A percentile compares a stretch with the other conserved stretches of the same genome.
Conservation (phyloP, 345 rosid genomes). For the Citrus inodora region DNA sequence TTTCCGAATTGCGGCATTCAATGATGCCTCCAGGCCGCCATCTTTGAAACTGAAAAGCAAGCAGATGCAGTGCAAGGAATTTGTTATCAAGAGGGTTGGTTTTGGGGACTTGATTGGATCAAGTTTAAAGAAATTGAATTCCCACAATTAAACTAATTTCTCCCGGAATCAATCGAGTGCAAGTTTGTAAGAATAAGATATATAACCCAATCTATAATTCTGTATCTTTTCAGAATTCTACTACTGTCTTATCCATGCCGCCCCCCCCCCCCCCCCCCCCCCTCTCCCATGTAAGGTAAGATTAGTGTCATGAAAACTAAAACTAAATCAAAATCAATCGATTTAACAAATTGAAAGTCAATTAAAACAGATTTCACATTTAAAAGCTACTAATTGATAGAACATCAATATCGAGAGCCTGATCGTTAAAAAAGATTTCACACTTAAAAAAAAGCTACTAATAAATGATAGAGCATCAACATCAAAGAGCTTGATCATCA, state of each 20-base stretch:
- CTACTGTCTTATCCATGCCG: too few species aligned
- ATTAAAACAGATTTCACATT: background rate
- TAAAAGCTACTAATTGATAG: background rate
- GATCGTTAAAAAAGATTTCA: background rate
- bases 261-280: too few species aligned
- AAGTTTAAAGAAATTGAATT: too few species aligned
- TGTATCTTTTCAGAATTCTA: background rate
- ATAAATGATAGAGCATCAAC: background rate
- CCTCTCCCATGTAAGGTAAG: too few species aligned
- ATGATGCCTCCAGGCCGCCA: background rate
- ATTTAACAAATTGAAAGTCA: background rate
- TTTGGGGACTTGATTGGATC: too few species aligned
- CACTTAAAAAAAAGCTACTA: background rate
- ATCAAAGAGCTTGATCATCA: too few species aligned
- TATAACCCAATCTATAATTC: background rate
- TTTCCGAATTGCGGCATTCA: background rate
- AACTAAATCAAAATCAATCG: background rate
- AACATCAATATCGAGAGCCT: background rate
- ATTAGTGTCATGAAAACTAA: background rate
- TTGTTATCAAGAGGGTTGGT: too few species aligned
- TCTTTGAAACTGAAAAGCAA: too few species aligned
- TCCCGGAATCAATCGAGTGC: background rate
- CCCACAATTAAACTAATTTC: too few species aligned
- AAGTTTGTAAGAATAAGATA: background rate
- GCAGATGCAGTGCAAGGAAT: background rate